Base-by-base conservation (phyloP, 176 grass and related monocot species). In the Alopecurus myosuroides region DNA sequence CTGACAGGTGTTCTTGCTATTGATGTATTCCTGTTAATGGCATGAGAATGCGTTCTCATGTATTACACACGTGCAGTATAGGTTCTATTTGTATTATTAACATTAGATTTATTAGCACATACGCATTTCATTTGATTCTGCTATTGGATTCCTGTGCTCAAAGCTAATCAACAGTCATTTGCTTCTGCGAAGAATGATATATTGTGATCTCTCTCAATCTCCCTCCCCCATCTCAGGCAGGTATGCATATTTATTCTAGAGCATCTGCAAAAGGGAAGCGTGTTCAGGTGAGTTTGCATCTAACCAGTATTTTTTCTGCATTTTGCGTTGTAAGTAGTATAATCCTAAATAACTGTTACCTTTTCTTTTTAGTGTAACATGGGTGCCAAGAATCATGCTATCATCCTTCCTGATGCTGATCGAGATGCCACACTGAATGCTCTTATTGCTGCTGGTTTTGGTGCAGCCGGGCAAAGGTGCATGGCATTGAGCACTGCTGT, bases 401-500 rank as follows among this genome's bases (percentile, higher is more conserved):
- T 98, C 77, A 77, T 98, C 70, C 91, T 98, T 86, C 93, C 93
- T 81, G 96, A 98, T 90, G 96, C 93, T 77, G 94, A 89, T 72
- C 86, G 11, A 79, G 89, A 98, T 88, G 93, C 89, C 58, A 92
- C 96, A 85, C 67, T 95, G 65, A 95, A 98, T 92, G 79, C 91
- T 52, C 90, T 98, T 70, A 77, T 92, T 78, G 93, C 96, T 95
- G 96, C 96, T 85, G 96, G 96, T 80, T 98, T 98, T 79, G 96
- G 96, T 86, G 96, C 93, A 62, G 96, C 96, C 4, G 96, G 96
- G 40, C 96, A 98, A 88, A 95, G 96, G 81, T 98, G 96, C 76
- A 98, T 98, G 96, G 96, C 96, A 84, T 91, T 98, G 76, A 98
- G 96, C 83, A 98, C 96, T 87, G 93, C 77, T 70, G 91, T 98